A percentile compares a stretch with the other conserved stretches of the same genome.
These are phyloP conservation scores for Tetrastigma voinierianum DNA, from an alignment of 164 flowering plant genomes.

Conservation along the genomic window DNA sequence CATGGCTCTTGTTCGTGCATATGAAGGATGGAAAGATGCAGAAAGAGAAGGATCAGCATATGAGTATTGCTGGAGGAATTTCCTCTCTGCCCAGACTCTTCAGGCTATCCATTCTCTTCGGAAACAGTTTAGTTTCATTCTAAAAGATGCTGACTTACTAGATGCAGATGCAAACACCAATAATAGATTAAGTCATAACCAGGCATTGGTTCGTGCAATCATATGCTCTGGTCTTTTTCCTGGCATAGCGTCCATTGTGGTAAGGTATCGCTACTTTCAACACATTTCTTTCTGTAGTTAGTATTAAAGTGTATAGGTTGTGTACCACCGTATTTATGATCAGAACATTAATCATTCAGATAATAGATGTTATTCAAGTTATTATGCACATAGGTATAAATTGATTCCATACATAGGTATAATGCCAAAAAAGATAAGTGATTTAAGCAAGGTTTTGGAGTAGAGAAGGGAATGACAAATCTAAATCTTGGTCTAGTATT, in stretches of 20 bases:
- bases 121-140: conserved; percentile 81
- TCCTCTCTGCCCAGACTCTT: conserved; percentile 92
- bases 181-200: conserved; percentile 86
- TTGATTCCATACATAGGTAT: not conserved
- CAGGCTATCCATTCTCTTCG: conserved; percentile 96
- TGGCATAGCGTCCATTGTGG: conserved; percentile 95
- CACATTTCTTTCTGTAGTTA: not conserved
- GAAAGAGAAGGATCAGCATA: conserved; percentile 99
- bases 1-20: conserved; percentile 99
- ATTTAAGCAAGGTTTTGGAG: too few species aligned
- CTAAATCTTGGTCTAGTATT: too few species aligned
- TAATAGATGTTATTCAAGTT: conserved; percentile 99
- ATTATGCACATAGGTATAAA: conserved; percentile 75
- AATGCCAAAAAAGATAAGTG: too few species aligned
- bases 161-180: conserved; percentile 54
- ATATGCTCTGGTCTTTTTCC: conserved; percentile 99
- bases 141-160: conserved; percentile 79
- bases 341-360: too few species aligned
- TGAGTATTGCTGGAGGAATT: conserved; percentile 97
- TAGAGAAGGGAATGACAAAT: too few species aligned
- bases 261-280: conserved; percentile 27
- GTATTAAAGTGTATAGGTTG: too few species aligned
- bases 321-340: too few species aligned
- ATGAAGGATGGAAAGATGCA: conserved; percentile 99
- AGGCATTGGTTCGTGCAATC: conserved; percentile 88